Evolutionary conservation across 2,329 filamentous ascomycete genomes (phyloP).

Genomic region (Colletotrichum abscissum): DNA sequence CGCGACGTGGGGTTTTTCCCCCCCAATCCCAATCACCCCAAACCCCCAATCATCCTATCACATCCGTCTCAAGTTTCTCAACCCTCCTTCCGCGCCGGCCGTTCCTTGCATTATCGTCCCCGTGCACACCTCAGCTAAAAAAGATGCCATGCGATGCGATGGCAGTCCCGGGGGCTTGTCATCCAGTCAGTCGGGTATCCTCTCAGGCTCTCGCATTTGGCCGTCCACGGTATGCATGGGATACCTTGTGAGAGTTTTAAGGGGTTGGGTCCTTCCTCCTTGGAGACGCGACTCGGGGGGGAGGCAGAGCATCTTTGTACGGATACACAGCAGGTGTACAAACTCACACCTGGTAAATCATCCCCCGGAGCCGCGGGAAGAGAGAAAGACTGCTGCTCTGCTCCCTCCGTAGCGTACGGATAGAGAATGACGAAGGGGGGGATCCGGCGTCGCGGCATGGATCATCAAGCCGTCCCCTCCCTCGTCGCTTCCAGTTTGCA

Average conservation of each 20-base stretch:
- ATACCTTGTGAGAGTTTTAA: conserved; percentile 18
- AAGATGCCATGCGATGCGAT: background rate
- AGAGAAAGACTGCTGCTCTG: background rate
- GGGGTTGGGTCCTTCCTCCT: conserved; percentile 1
- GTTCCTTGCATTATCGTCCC: conserved; percentile 9
- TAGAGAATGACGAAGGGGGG: background rate
- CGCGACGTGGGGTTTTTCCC: background rate
- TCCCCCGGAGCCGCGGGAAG: background rate
- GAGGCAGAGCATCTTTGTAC: too few species aligned
- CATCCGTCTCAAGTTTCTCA: background rate
- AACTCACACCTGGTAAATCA: background rate
- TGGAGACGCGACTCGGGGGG: background rate
- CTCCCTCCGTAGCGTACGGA: too few species aligned
- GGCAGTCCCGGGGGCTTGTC: background rate
- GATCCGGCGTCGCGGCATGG: conserved; percentile 20
- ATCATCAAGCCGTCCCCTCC: conserved; percentile 15
- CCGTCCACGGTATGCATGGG: conserved; percentile 10
- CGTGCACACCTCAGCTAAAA: background rate
- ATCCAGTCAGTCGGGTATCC: too few species aligned
- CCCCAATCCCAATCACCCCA: background rate
- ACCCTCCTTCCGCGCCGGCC: conserved; percentile 3
- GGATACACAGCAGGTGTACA: background rate
- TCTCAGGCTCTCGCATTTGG: background rate
- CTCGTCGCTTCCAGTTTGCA: conserved; percentile 15
- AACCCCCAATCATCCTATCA: background rate